Evolutionary conservation across 2,329 filamentous ascomycete species (phyloP).

Genomic region (Aureobasidium lini): DNA sequence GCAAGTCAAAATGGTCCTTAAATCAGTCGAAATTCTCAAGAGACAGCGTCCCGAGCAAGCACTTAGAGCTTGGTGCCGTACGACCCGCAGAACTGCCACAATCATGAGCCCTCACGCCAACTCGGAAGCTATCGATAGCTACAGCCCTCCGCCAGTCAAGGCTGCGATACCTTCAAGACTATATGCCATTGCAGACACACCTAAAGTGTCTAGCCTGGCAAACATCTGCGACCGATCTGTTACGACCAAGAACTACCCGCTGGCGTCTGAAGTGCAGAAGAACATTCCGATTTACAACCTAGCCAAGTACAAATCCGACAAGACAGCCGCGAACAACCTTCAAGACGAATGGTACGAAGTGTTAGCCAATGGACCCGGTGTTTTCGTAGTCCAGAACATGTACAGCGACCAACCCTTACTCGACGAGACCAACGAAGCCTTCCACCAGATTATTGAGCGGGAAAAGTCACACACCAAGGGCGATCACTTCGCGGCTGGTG

Average conservation of each 20-base stretch:
- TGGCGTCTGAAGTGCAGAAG: constrained; percentile 37
- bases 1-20: too few species aligned
- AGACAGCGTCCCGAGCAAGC: too few species aligned
- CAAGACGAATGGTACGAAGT: constrained; percentile 56
- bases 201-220: not conserved
- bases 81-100: not conserved
- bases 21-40: too few species aligned
- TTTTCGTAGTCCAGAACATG: constrained; percentile 51
- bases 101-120: not conserved
- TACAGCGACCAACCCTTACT: constrained; percentile 39
- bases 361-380: constrained; percentile 50
- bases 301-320: constrained; percentile 28
- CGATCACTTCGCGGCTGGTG: constrained; percentile 53
- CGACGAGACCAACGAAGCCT: constrained; percentile 41
- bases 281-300: constrained; percentile 53
- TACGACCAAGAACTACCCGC: constrained; percentile 43
- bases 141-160: not conserved
- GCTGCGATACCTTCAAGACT: not conserved
- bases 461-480: constrained; percentile 40
- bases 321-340: constrained; percentile 31
- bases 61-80: too few species aligned
- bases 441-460: constrained; percentile 41
- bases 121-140: not conserved
- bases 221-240: constrained; percentile 10
- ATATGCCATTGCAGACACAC: not conserved